Conservation (phyloP, 1,284 basidiomycete species). For the Hemileia vastatrix region DNA sequence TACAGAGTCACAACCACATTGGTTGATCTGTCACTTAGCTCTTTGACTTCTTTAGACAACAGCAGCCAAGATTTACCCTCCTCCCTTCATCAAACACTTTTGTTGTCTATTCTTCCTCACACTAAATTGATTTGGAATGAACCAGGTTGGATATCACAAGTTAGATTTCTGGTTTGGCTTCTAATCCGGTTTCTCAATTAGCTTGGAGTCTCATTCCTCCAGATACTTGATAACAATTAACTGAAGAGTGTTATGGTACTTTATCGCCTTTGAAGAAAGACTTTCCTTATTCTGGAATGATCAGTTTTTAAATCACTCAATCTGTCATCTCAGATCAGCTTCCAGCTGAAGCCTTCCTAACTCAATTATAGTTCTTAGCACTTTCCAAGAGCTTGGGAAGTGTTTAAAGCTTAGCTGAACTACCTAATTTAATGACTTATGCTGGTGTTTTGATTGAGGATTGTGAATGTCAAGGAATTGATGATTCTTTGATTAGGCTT, state of each 20-base stretch:
- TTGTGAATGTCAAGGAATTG: constrained; percentile 63
- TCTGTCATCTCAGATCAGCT: constrained; percentile 23
- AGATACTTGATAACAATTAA: constrained; percentile 23
- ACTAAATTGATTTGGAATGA: constrained; percentile 87
- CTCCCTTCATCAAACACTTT: constrained; percentile 24
- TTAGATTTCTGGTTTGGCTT: constrained; percentile 83
- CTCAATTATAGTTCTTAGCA: constrained; percentile 60
- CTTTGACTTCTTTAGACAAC: neutral
- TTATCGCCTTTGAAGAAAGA: constrained; percentile 81
- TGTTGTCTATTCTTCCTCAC: neutral
- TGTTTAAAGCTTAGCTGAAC: constrained; percentile 79
- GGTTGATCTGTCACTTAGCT: constrained; percentile 56
- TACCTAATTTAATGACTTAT: constrained; percentile 52
- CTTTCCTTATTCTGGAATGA: constrained; percentile 54
- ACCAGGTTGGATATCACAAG: constrained; percentile 58
- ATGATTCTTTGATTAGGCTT: constrained; percentile 66
- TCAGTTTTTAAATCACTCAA: constrained; percentile 52
- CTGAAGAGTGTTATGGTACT: constrained; percentile 33
- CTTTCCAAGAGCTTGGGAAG: constrained; percentile 85
- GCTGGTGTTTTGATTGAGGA: constrained; percentile 57
- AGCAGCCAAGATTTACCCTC: too few species aligned
- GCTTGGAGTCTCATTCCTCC: constrained; percentile 56
- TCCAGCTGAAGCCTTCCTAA: constrained; percentile 66
- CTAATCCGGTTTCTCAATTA: constrained; percentile 56
- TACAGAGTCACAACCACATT: constrained; percentile 67